phyloP scores from a whole-genome alignment of 2,329 filamentous ascomycete genomes.

The Aspergillus melleus region DNA sequence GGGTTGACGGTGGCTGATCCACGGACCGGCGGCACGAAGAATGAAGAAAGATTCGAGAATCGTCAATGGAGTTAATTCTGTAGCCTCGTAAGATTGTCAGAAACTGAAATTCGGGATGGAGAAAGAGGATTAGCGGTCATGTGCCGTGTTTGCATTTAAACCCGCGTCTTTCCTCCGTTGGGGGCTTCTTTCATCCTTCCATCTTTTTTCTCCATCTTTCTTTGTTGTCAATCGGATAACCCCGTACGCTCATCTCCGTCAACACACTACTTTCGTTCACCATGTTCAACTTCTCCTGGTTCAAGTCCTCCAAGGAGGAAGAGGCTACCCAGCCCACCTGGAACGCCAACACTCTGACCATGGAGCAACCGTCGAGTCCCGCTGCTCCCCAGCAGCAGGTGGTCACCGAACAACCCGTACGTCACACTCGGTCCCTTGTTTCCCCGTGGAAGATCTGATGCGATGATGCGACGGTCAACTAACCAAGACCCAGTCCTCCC shows the following conservation, averaged over 20 bases:
- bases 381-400: conserved; percentile 29
- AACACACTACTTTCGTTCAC: neutral
- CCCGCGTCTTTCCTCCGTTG: neutral
- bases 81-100: too few relatives aligned
- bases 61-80: too few relatives aligned
- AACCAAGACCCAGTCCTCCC: conserved; percentile 1
- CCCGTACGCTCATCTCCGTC: too few relatives aligned
- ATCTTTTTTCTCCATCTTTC: neutral
- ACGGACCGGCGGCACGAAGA: neutral
- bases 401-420: conserved; percentile 33
- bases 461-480: neutral
- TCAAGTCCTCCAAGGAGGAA: conserved; percentile 32
- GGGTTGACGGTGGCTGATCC: neutral
- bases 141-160: neutral
- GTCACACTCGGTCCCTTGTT: conserved; percentile 1
- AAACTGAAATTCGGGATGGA: too few relatives aligned
- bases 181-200: neutral
- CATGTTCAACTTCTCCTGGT: conserved; percentile 35
- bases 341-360: conserved; percentile 33
- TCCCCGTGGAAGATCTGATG: neutral
- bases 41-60: neutral
- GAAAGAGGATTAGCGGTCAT: neutral
- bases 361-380: conserved; percentile 35
- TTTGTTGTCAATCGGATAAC: neutral
- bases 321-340: conserved; percentile 24